Conservation (phyloP, 2,329 filamentous ascomycete genomes). For the Hypoxylon sp. region DNA sequence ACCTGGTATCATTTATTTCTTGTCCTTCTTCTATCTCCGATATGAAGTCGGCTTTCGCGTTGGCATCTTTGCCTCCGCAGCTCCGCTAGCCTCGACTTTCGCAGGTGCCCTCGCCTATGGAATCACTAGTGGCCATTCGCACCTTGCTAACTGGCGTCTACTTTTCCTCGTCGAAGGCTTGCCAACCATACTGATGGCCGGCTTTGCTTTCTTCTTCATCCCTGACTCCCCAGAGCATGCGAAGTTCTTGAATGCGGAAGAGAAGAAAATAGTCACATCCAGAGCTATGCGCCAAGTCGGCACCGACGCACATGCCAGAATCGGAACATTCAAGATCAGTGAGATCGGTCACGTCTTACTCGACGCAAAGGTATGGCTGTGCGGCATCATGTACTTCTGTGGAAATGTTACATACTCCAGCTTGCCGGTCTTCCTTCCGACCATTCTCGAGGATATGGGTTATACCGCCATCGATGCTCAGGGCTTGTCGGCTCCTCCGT, state of each 20-base stretch:
- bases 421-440: slow-evolving; percentile 86
- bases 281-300: slow-evolving; percentile 67
- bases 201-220: slow-evolving; percentile 76
- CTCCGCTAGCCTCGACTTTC: slow-evolving; percentile 81
- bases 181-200: slow-evolving; percentile 77
- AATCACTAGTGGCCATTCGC: slow-evolving; percentile 75
- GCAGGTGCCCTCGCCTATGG: slow-evolving; percentile 81
- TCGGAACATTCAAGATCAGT: slow-evolving; percentile 58
- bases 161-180: slow-evolving; percentile 87
- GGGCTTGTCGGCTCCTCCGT: slow-evolving; percentile 41
- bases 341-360: slow-evolving; percentile 66
- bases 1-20: slow-evolving; percentile 25
- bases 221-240: slow-evolving; percentile 77
- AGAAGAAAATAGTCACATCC: slow-evolving; percentile 74
- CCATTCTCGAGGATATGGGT: slow-evolving; percentile 80
- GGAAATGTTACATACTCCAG: slow-evolving; percentile 88
- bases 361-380: slow-evolving; percentile 77
- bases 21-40: slow-evolving; percentile 41
- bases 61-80: slow-evolving; percentile 67
- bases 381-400: slow-evolving; percentile 84
- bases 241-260: slow-evolving; percentile 66
- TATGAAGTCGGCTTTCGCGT: slow-evolving; percentile 41
- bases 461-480: slow-evolving; percentile 53
- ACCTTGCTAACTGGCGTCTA: slow-evolving; percentile 82
- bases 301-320: slow-evolving; percentile 39